A percentile compares a stretch with the other conserved stretches of the same genome.
These are phyloP conservation scores for Jaminaea rosea DNA, from an alignment of 1,284 basidiomycete genomes.

Conservation along the genomic window DNA sequence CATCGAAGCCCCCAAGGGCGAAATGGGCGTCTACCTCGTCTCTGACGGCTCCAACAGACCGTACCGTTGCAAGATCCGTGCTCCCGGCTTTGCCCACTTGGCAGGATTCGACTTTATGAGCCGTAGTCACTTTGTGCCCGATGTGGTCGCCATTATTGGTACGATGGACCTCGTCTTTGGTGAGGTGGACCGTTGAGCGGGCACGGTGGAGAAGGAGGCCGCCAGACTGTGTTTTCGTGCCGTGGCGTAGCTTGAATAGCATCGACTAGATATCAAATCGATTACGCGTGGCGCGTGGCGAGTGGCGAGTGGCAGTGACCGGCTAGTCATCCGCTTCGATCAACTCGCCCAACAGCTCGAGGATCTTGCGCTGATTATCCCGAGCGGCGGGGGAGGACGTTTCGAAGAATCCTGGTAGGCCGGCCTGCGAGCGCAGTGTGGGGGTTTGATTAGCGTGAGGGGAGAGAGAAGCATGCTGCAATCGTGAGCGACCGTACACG, in stretches of 20 bases:
- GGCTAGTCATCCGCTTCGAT: too few relatives aligned
- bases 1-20: constrained; percentile 96
- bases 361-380: neutral
- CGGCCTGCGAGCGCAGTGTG: neutral
- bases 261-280: too few relatives aligned
- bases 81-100: constrained; percentile 45
- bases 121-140: constrained; percentile 41
- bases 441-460: neutral
- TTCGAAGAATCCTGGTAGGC: neutral
- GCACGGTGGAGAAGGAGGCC: too few relatives aligned
- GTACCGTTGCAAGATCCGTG: constrained; percentile 45
- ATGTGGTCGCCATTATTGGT: constrained; percentile 44
- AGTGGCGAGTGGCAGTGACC: too few relatives aligned
- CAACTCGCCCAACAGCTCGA: neutral
- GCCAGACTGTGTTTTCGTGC: too few relatives aligned
- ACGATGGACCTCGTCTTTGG: constrained; percentile 46
- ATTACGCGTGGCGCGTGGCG: too few relatives aligned
- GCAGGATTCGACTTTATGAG: constrained; percentile 44
- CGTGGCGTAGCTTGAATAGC: too few relatives aligned
- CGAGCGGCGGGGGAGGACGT: neutral
- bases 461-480: neutral
- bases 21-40: constrained; percentile 60
- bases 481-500: neutral
- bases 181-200: constrained; percentile 45
- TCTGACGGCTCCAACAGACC: constrained; percentile 45